These are phyloP conservation scores for Pyrenopolyporus hunteri DNA, from an alignment of 495 filamentous ascomycete genomes.

Conservation along the genomic window DNA sequence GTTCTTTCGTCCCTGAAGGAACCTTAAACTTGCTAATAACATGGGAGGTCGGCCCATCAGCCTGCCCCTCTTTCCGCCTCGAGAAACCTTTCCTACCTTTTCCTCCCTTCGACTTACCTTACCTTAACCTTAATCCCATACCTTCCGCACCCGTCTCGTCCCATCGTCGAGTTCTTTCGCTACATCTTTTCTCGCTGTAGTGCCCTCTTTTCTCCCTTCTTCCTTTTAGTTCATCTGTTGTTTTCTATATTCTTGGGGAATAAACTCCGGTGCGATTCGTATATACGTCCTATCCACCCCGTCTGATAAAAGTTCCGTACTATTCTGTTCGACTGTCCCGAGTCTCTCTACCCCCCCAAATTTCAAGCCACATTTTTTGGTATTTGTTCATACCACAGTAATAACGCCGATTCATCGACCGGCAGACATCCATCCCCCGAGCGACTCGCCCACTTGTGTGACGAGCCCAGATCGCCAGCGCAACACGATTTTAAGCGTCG, in stretches of 20 bases:
- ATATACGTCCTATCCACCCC: slow-evolving; percentile 20
- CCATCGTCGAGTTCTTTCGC: slow-evolving; percentile 35
- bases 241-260: slow-evolving; percentile 32
- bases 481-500: slow-evolving; percentile 19
- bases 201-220: slow-evolving; percentile 18
- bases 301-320: slow-evolving; percentile 22
- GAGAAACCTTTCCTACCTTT: slow-evolving; percentile 37
- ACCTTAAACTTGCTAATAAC: slow-evolving; percentile 34
- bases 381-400: slow-evolving; percentile 33
- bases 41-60: slow-evolving; percentile 40
- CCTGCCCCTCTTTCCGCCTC: slow-evolving; percentile 41
- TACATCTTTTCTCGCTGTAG: slow-evolving; percentile 25
- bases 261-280: slow-evolving; percentile 15
- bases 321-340: slow-evolving; percentile 29
- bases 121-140: slow-evolving; percentile 34
- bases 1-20: slow-evolving; percentile 30
- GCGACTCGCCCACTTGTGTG: slow-evolving; percentile 25
- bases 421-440: slow-evolving; percentile 17
- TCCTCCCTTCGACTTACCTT: slow-evolving; percentile 35
- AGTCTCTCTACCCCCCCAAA: no score
- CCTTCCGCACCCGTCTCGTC: slow-evolving; percentile 28
- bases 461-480: slow-evolving; percentile 22
- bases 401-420: slow-evolving; percentile 31
- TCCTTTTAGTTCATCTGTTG: slow-evolving; percentile 28
- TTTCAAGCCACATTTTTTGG: slow-evolving; percentile 37